Evolutionary conservation across 2,329 filamentous ascomycete genomes (phyloP).

Genomic region (Aspergillus carbonarius): DNA sequence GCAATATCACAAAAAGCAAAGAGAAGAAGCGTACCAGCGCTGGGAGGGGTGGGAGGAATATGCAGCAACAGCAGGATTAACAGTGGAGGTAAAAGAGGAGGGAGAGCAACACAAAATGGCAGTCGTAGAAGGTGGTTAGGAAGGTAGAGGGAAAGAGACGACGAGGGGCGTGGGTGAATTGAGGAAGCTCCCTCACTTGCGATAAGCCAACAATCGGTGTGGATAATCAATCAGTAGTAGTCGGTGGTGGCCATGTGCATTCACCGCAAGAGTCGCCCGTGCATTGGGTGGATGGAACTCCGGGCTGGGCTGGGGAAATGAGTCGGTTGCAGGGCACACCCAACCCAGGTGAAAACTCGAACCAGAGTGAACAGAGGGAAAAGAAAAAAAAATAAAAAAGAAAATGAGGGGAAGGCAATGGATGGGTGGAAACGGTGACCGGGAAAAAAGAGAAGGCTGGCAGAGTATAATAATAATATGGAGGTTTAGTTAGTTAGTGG

Average conservation of each 20-base stretch:
- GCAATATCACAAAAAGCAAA: slow-evolving; percentile 10
- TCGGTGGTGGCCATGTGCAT: slow-evolving; percentile 3
- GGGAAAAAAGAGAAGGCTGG: slow-evolving; percentile 26
- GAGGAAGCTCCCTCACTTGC: slow-evolving; percentile 28
- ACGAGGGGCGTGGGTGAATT: slow-evolving; percentile 14
- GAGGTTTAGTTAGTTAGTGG: background rate
- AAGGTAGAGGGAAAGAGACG: slow-evolving; percentile 12
- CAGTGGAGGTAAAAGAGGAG: slow-evolving; percentile 6
- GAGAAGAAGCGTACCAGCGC: slow-evolving; percentile 23
- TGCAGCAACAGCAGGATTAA: background rate
- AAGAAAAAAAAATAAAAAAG: background rate
- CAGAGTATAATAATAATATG: slow-evolving; percentile 3
- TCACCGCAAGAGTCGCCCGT: slow-evolving; percentile 4
- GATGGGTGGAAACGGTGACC: background rate
- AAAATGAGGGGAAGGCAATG: slow-evolving; percentile 4
- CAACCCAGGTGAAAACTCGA: background rate
- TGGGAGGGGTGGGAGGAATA: slow-evolving; percentile 8
- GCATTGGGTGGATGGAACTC: background rate
- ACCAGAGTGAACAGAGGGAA: background rate
- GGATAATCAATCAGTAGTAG: background rate
- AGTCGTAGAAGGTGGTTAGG: slow-evolving; percentile 11
- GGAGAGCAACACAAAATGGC: slow-evolving; percentile 13
- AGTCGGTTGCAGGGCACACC: background rate
- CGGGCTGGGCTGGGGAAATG: background rate
- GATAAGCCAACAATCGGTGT: slow-evolving; percentile 12